Evolutionary conservation across 1,284 basidiomycete species (phyloP).

Genomic region (Ustilago xerochloae): DNA sequence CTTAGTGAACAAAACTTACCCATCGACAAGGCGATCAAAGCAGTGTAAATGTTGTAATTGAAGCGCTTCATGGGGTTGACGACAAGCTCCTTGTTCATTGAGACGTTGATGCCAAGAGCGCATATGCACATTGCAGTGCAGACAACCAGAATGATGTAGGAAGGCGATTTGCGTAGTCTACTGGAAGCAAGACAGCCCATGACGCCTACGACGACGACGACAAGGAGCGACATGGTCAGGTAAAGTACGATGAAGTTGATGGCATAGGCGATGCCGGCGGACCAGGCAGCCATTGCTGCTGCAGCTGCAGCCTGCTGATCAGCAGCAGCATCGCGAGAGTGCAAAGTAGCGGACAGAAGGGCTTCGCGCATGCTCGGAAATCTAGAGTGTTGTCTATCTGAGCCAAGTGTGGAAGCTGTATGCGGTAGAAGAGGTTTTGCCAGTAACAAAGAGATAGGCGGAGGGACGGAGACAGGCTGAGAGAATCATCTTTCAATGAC

Average conservation of each 20-base stretch:
- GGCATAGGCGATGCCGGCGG: slow-evolving; percentile 35
- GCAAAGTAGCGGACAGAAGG: background rate
- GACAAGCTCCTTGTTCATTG: slow-evolving; percentile 26
- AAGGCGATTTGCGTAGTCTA: slow-evolving; percentile 20
- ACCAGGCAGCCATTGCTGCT: slow-evolving; percentile 30
- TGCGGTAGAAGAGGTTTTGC: background rate
- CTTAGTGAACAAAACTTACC: slow-evolving; percentile 16
- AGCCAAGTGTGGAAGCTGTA: background rate
- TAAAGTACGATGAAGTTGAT: slow-evolving; percentile 37
- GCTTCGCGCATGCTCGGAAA: background rate
- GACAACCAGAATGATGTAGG: slow-evolving; percentile 14
- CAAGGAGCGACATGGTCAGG: slow-evolving; percentile 20
- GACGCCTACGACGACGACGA: slow-evolving; percentile 14
- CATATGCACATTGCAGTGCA: slow-evolving; percentile 9
- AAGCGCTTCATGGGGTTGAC: slow-evolving; percentile 19
- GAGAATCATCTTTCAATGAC: too few species aligned
- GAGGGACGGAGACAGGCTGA: too few species aligned
- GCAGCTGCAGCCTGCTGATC: slow-evolving; percentile 21
- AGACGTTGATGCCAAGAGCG: slow-evolving; percentile 10
- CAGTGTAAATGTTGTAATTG: slow-evolving; percentile 20
- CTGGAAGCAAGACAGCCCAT: slow-evolving; percentile 26
- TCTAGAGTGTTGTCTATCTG: background rate
- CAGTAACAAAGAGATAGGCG: too few species aligned
- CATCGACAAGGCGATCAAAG: slow-evolving; percentile 17
- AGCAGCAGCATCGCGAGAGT: slow-evolving; percentile 7